A percentile compares a stretch with the other conserved stretches of the same genome.
Conservation (phyloP, 352 stramenopile species). For the Phytophthora syringae region DNA sequence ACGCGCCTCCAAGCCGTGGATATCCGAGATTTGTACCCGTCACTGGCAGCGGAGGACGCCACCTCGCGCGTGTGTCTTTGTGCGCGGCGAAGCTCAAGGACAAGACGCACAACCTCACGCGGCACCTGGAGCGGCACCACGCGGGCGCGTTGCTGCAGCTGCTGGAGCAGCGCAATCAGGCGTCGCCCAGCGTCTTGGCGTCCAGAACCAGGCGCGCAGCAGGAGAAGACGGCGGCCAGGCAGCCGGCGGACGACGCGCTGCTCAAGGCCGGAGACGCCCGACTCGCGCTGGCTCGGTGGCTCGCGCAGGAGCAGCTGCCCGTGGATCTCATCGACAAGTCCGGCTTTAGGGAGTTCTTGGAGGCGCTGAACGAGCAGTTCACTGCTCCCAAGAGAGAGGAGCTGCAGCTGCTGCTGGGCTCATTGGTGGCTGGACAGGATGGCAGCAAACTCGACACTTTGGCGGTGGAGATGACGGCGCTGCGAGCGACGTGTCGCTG, state of each 20-base stretch:
- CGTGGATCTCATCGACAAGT: slow-evolving; percentile 44
- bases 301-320: slow-evolving; percentile 54
- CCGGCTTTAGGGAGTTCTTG: slow-evolving; percentile 46
- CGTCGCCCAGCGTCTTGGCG: slow-evolving; percentile 20
- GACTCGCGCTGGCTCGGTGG: slow-evolving; percentile 46
- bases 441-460: slow-evolving; percentile 16
- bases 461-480: slow-evolving; percentile 34
- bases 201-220: slow-evolving; percentile 14
- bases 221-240: slow-evolving; percentile 20
- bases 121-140: slow-evolving; percentile 63
- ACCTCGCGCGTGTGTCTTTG: slow-evolving; percentile 55
- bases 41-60: slow-evolving; percentile 42
- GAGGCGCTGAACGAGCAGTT: slow-evolving; percentile 47
- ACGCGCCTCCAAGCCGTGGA: slow-evolving; percentile 55
- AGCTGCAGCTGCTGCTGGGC: slow-evolving; percentile 36
- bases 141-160: slow-evolving; percentile 53
- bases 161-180: slow-evolving; percentile 49
- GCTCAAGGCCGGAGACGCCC: slow-evolving; percentile 34
- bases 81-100: slow-evolving; percentile 60
- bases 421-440: slow-evolving; percentile 17
- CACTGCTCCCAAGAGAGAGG: slow-evolving; percentile 27
- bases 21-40: slow-evolving; percentile 58
- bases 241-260: slow-evolving; percentile 17
- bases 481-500: slow-evolving; percentile 45
- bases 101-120: slow-evolving; percentile 75